These are phyloP conservation scores for Solanum habrochaites DNA, from an alignment of 257 asterid species.

Conservation along the genomic window DNA sequence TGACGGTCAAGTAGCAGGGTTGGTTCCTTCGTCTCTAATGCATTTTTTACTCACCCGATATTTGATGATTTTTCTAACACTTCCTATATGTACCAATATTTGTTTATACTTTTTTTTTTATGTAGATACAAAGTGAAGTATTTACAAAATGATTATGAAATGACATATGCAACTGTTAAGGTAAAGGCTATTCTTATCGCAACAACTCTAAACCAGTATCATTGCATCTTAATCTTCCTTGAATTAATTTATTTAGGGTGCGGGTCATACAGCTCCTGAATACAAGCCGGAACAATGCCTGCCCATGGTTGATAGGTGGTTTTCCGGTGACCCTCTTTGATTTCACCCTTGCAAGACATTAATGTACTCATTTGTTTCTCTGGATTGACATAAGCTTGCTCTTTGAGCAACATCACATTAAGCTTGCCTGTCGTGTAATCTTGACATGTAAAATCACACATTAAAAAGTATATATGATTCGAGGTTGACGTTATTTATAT, in stretches of 20 bases:
- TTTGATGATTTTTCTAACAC: not conserved
- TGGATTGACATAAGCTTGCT: not conserved
- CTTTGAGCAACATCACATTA: not conserved
- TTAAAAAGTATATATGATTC: not conserved
- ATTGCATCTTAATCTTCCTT: not conserved
- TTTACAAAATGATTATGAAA: constrained; percentile 3
- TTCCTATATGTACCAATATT: not conserved
- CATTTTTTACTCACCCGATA: not conserved
- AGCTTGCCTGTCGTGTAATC: not conserved
- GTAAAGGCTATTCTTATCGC: not conserved
- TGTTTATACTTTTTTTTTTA: not conserved
- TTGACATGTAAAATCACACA: not conserved
- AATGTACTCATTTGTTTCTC: not conserved
- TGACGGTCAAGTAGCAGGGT: constrained; percentile 25
- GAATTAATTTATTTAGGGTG: not conserved
- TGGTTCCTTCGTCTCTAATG: not conserved
- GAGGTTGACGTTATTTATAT: not conserved
- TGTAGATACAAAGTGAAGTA: constrained; percentile 1
- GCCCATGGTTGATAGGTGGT: not conserved
- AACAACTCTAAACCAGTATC: not conserved
- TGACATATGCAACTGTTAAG: constrained; percentile 32
- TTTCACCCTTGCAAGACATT: not conserved
- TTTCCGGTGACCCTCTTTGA: not conserved
- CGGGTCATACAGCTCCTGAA: constrained; percentile 2
- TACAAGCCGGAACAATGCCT: constrained; percentile 2